Evolutionary conservation across 2,329 filamentous ascomycete genomes (phyloP).

Genomic region (Ophiostoma australiae): DNA sequence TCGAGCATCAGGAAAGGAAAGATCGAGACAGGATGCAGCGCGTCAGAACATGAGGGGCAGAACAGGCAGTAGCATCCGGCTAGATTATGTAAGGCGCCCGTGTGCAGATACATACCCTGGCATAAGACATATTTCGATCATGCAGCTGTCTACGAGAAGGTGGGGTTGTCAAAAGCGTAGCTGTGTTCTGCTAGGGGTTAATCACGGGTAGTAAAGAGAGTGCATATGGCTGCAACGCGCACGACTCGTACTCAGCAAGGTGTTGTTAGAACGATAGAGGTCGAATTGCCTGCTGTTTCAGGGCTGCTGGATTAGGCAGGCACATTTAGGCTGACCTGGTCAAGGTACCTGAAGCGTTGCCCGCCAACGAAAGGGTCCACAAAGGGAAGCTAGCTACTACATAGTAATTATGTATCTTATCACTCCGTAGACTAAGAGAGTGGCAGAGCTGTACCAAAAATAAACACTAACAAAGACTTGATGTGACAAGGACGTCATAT

Average conservation of each 20-base stretch:
- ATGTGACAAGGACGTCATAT: not conserved
- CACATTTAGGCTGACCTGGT: not conserved
- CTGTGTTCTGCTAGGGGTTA: not conserved
- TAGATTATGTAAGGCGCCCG: not conserved
- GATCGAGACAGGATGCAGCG: not conserved
- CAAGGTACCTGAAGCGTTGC: conserved; percentile 3
- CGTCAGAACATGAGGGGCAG: conserved; percentile 4
- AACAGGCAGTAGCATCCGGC: conserved; percentile 8
- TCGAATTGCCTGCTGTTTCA: not conserved
- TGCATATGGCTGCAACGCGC: not conserved
- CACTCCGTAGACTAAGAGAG: not conserved
- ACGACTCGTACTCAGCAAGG: not conserved
- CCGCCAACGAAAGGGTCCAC: not conserved
- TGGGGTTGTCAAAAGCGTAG: not conserved
- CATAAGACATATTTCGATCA: not conserved
- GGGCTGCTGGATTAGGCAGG: not conserved
- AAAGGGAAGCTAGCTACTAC: not conserved
- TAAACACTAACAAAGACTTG: not conserved
- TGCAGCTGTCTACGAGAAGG: not conserved
- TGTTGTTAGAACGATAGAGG: not conserved
- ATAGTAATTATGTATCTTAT: too few species aligned
- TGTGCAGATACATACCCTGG: not conserved
- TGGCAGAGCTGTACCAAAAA: not conserved
- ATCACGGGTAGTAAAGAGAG: not conserved
- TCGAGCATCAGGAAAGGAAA: not conserved